These are phyloP conservation scores for Gigaspora rosea DNA, from an alignment of 192 early-diverging fungal species.

Conservation along the genomic window DNA sequence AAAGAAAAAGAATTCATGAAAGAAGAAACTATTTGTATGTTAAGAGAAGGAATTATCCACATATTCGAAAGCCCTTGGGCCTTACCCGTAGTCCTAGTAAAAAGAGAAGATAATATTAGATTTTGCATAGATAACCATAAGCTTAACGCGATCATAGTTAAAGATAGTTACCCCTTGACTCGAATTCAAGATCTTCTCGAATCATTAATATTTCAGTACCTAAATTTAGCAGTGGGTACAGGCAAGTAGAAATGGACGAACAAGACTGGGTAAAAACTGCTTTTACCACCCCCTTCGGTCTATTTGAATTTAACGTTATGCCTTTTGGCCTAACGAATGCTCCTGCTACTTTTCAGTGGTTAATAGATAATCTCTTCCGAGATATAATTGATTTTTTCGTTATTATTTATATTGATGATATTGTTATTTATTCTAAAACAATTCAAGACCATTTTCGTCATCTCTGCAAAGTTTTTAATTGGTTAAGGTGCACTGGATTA, in stretches of 20 bases:
- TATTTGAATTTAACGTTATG: conserved; percentile 37
- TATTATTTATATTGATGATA: conserved; percentile 3
- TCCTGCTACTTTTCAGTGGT: conserved; percentile 5
- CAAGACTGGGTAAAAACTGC: conserved; percentile 20
- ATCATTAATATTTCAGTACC: no score
- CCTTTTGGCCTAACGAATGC: conserved; percentile 34
- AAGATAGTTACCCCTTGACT: conserved; percentile 54
- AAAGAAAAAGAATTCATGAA: not conserved
- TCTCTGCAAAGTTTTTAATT: not conserved
- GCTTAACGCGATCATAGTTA: conserved; percentile 48
- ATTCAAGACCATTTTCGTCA: not conserved
- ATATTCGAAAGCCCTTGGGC: conserved; percentile 43
- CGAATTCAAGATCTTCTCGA: no score
- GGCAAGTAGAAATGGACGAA: conserved; percentile 41
- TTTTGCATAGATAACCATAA: conserved; percentile 50
- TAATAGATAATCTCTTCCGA: no score
- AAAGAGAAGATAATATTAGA: conserved; percentile 17
- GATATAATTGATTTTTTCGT: not conserved
- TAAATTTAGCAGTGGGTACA: conserved; percentile 40
- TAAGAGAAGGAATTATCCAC: conserved; percentile 43
- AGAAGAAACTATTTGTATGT: conserved; percentile 34
- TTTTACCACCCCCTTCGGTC: conserved; percentile 26
- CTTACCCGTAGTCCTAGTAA: conserved; percentile 31
- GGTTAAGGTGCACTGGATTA: not conserved
- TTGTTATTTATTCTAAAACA: not conserved